Percentiles rank a stretch among this genome's conserved stretches.
phyloP scores from a whole-genome alignment of 148 eudicot genomes.

The Rhododendron ovatum region DNA sequence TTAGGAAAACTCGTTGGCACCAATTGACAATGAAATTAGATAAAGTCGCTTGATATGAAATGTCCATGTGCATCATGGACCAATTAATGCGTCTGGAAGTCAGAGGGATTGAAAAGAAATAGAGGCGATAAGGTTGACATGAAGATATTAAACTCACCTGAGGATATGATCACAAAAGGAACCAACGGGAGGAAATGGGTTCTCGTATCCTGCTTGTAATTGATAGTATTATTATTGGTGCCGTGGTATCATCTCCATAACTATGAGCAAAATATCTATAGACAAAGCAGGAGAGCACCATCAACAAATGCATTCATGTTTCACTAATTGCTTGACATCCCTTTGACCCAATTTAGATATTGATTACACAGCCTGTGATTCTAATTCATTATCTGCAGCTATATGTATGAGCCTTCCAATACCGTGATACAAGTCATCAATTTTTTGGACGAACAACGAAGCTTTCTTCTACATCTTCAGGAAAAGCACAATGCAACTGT shows the following conservation, averaged over 20 bases:
- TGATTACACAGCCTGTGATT: slow-evolving; percentile 2
- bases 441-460: slow-evolving; percentile 72
- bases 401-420: slow-evolving; percentile 76
- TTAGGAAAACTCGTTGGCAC: not conserved
- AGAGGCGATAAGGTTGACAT: not conserved
- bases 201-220: not conserved
- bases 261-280: not conserved
- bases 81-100: not conserved
- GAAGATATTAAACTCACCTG: not conserved
- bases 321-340: not conserved
- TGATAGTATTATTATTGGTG: not conserved
- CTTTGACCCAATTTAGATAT: not conserved
- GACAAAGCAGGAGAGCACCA: not conserved
- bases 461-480: slow-evolving; percentile 70
- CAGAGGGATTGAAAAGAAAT: not conserved
- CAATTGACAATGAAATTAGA: not conserved
- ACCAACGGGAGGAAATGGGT: not conserved
- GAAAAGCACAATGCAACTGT: slow-evolving; percentile 86
- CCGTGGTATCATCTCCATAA: not conserved
- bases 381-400: slow-evolving; percentile 48
- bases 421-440: slow-evolving; percentile 57
- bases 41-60: not conserved
- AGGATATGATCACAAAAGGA: not conserved
- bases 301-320: not conserved
- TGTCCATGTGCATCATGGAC: not conserved